A percentile compares a stretch with the other conserved stretches of the same genome.
phyloP scores from a whole-genome alignment of 768 basidiomycete species.

The Lanmaoa pseudosensibilis region DNA sequence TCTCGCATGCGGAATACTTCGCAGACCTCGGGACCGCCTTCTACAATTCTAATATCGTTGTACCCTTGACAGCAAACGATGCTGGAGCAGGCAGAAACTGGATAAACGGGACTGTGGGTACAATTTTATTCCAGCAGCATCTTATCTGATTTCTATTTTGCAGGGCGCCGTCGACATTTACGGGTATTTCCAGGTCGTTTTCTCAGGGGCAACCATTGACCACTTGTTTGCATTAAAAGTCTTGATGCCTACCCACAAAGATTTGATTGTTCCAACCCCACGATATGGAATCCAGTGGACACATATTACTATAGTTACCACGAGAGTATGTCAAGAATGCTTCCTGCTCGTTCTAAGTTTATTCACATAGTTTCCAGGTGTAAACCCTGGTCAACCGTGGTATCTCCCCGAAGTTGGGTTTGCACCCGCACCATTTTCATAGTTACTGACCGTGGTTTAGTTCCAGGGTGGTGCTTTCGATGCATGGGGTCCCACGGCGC shows the following conservation, averaged over 20 bases:
- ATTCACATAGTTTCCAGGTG: conserved; percentile 38
- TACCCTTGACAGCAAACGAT: conserved; percentile 77
- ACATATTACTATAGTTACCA: conserved; percentile 70
- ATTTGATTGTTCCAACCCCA: conserved; percentile 79
- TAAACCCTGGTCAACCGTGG: conserved; percentile 53
- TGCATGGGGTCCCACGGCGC: conserved; percentile 75
- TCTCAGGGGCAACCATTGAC: background rate
- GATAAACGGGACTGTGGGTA: conserved; percentile 64
- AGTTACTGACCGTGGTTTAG: conserved; percentile 31
- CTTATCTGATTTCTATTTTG: conserved; percentile 1
- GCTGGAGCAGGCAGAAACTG: conserved; percentile 58
- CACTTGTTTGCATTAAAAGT: conserved; percentile 26
- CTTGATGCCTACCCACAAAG: conserved; percentile 75
- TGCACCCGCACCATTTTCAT: background rate
- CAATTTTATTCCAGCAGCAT: background rate
- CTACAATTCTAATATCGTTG: conserved; percentile 54
- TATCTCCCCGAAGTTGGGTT: conserved; percentile 67
- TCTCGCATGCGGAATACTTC: conserved; percentile 56
- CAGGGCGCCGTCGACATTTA: conserved; percentile 71
- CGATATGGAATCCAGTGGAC: conserved; percentile 60
- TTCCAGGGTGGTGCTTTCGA: conserved; percentile 80
- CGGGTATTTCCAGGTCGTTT: conserved; percentile 44
- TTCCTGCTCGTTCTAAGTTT: background rate
- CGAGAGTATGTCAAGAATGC: conserved; percentile 21
- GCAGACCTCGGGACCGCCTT: conserved; percentile 58